A percentile compares a stretch with the other conserved stretches of the same genome.
Evolutionary conservation across 2,329 filamentous ascomycete genomes (phyloP).

Genomic region (Xylariaceae sp.): DNA sequence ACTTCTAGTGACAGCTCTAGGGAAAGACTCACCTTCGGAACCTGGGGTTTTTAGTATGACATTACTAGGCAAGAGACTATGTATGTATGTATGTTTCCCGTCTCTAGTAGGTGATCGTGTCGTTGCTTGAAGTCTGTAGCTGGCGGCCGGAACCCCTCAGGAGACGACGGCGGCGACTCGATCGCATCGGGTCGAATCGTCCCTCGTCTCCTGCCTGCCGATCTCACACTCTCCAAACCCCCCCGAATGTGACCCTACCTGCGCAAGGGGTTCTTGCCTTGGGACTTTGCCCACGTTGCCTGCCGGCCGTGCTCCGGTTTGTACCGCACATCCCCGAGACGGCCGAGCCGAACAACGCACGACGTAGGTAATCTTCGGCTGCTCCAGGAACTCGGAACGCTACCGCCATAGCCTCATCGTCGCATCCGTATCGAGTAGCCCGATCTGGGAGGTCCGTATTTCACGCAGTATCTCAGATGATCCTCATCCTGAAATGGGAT

Average conservation of each 20-base stretch:
- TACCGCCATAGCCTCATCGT: neutral
- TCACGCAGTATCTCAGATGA: neutral
- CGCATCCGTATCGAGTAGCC: slow-evolving; percentile 3
- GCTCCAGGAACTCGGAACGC: neutral
- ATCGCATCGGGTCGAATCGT: neutral
- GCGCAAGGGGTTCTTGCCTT: too few relatives aligned
- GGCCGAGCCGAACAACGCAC: neutral
- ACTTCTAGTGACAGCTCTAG: too few relatives aligned
- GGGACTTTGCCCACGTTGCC: neutral
- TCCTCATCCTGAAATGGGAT: neutral
- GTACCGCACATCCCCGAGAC: too few relatives aligned
- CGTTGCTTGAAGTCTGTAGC: neutral
- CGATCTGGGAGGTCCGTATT: neutral
- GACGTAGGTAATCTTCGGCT: neutral
- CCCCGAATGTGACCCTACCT: too few relatives aligned
- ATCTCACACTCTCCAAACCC: neutral
- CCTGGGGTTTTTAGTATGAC: too few relatives aligned
- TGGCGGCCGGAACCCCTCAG: neutral
- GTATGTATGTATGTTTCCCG: too few relatives aligned
- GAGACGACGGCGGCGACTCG: neutral
- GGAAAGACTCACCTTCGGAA: too few relatives aligned
- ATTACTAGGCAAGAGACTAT: too few relatives aligned
- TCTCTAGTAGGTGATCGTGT: too few relatives aligned
- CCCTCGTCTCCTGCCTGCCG: neutral
- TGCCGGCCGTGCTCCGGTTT: neutral